Percentiles rank a stretch among this genome's conserved stretches.
Evolutionary conservation across 768 basidiomycete species (phyloP).

Genomic region (Postia placenta): DNA sequence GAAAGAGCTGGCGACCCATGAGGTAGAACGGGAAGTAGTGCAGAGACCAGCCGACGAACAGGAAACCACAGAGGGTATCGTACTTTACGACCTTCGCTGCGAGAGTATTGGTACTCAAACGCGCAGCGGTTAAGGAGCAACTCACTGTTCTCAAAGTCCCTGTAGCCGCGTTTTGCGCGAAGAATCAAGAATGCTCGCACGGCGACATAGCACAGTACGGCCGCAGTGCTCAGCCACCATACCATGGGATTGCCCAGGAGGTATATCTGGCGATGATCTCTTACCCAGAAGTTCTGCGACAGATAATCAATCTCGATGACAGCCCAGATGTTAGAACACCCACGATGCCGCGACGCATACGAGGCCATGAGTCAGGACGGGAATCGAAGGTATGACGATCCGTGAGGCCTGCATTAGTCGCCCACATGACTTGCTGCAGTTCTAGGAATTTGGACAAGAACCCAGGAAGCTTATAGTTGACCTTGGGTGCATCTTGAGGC

Average conservation of each 20-base stretch:
- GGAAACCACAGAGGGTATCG: conserved; percentile 84
- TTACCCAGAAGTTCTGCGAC: conserved; percentile 93
- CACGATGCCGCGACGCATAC: conserved; percentile 86
- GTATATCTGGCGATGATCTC: conserved; percentile 93
- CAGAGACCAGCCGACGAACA: conserved; percentile 85
- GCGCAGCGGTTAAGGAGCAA: no score
- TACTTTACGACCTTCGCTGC: conserved; percentile 91
- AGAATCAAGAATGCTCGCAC: conserved; percentile 79
- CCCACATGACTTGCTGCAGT: conserved; percentile 94
- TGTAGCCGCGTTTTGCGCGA: conserved; percentile 84
- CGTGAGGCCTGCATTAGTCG: conserved; percentile 91
- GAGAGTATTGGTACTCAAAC: no score
- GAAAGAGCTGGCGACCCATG: conserved; percentile 94
- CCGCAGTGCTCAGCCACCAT: conserved; percentile 81
- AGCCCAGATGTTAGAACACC: conserved; percentile 26
- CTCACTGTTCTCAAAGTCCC: conserved; percentile 91
- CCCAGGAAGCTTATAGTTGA: conserved; percentile 87
- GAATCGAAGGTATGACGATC: conserved; percentile 95
- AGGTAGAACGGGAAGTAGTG: conserved; percentile 98
- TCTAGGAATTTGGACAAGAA: conserved; percentile 91
- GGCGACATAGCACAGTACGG: conserved; percentile 59
- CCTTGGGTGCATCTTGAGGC: conserved; percentile 59
- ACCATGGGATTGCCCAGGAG: conserved; percentile 90
- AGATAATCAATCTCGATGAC: conserved; percentile 4
- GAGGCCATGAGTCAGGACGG: conserved; percentile 89